Evolutionary conservation across 192 early-diverging fungal species (phyloP), one percentile per base, ranked within the genome.

Genomic region (Gigaspora rosea): DNA sequence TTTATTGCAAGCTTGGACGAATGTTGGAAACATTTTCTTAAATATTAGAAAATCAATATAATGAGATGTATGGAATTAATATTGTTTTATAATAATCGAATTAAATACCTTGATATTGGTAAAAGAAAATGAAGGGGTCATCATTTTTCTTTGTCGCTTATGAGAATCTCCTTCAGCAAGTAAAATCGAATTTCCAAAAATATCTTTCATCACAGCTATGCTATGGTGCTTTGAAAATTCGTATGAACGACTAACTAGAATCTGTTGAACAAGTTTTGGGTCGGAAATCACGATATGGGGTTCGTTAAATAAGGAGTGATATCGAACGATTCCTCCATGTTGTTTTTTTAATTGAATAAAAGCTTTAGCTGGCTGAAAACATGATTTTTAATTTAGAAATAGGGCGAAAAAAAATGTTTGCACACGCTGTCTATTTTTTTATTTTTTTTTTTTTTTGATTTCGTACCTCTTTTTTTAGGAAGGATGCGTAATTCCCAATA

Each of bases 161-260:
- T 90, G 89, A 9, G 35, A 80, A 59, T 81, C 82, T 1, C 88
- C 88, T 66, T 90, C 89, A 8, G 85, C 81, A 10, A 90, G 67
- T 41, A 90, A 54, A 10, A 90, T 63, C 15, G 86, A 86, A 48
- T 80, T 62, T 32, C 89, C 88, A n/a, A 89, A 41, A 10, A 88
- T 63, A 46, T 73, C 54, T 3, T 76, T 71, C 18, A 89, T 48
- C 13, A 65, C 66, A 5, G 68, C 46, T 11, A 75, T 47, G n/a
- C 84, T 65, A 36, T 86, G 86, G 15, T 41, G 2, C 41, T 41
- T 41, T 1, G 74, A 52, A 66, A 82, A 90, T 7, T 85, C 79
- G 65, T 89, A 88, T 11, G 78, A 76, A 49, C 85, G 16, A 5
- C 79, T 81, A 10, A 62, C 77, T 27, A 90, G 75, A 41, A 89